Evolutionary conservation across 176 grass and related monocot genomes (phyloP).

Genomic region (Cocos nucifera): DNA sequence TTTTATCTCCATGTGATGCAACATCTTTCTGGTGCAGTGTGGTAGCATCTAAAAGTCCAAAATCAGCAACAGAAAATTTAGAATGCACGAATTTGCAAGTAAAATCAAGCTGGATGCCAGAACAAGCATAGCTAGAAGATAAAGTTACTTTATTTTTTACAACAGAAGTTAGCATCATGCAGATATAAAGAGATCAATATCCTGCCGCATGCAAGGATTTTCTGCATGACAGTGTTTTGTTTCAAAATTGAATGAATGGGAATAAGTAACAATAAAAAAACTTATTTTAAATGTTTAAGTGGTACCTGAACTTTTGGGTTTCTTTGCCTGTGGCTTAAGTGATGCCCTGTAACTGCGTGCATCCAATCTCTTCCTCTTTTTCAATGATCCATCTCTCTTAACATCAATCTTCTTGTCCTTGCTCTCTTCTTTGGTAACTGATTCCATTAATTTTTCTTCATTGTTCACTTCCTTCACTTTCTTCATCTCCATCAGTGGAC

Average conservation of each 20-base stretch:
- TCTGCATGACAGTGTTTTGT: no score
- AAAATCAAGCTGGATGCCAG: neutral
- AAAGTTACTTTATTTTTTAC: no score
- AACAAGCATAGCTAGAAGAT: neutral
- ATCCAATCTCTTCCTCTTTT: conserved; percentile 4
- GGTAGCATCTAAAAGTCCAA: neutral
- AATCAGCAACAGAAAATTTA: neutral
- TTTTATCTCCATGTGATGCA: neutral
- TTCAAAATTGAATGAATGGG: no score
- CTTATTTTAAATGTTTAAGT: neutral
- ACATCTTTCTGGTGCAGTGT: neutral
- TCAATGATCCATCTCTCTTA: neutral
- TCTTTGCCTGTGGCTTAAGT: neutral
- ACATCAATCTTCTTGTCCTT: neutral
- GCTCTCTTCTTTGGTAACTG: neutral
- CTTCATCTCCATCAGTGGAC: neutral
- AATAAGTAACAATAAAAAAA: no score
- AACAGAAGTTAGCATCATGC: no score
- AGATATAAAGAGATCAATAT: no score
- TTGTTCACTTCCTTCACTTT: neutral
- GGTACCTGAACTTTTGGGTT: conserved; percentile 13
- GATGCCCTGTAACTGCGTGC: neutral
- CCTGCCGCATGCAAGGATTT: no score
- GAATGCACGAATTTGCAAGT: neutral
- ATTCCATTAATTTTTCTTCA: neutral